Evolutionary conservation across 2,329 filamentous ascomycete species (phyloP).

Genomic region (Botrytis squamosa): DNA sequence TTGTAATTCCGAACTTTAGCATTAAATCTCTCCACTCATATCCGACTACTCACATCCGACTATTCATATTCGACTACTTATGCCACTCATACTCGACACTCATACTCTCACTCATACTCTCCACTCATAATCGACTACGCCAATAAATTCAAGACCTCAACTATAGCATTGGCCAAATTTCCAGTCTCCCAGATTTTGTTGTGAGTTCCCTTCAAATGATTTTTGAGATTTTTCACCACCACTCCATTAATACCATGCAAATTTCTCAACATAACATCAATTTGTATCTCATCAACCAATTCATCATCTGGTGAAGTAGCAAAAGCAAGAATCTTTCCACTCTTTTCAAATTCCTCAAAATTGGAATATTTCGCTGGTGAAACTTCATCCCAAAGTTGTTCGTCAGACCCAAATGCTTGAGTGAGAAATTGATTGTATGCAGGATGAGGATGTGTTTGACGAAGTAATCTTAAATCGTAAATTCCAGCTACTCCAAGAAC

Average conservation of each 20-base stretch:
- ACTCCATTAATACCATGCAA: neutral
- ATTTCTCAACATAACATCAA: slow-evolving; percentile 29
- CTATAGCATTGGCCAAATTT: slow-evolving; percentile 5
- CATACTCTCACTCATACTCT: neutral
- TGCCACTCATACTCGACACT: neutral
- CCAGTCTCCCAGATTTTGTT: slow-evolving; percentile 13
- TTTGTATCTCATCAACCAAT: slow-evolving; percentile 33
- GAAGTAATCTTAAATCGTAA: slow-evolving; percentile 53
- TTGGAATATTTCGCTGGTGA: slow-evolving; percentile 22
- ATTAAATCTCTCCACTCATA: neutral
- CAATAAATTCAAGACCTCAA: neutral
- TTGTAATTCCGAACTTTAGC: neutral
- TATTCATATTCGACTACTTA: neutral
- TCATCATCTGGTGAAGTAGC: slow-evolving; percentile 47
- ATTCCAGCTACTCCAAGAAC: slow-evolving; percentile 58
- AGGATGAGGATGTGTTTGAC: slow-evolving; percentile 26
- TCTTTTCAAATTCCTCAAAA: slow-evolving; percentile 16
- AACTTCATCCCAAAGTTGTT: slow-evolving; percentile 51
- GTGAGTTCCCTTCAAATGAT: neutral
- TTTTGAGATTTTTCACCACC: slow-evolving; percentile 14
- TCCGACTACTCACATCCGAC: neutral
- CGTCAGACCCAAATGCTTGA: slow-evolving; percentile 49
- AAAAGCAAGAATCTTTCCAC: slow-evolving; percentile 25
- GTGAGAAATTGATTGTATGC: slow-evolving; percentile 29
- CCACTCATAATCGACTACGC: neutral